phyloP scores from a whole-genome alignment of 257 asterid species.

The Gentiana dahurica region DNA sequence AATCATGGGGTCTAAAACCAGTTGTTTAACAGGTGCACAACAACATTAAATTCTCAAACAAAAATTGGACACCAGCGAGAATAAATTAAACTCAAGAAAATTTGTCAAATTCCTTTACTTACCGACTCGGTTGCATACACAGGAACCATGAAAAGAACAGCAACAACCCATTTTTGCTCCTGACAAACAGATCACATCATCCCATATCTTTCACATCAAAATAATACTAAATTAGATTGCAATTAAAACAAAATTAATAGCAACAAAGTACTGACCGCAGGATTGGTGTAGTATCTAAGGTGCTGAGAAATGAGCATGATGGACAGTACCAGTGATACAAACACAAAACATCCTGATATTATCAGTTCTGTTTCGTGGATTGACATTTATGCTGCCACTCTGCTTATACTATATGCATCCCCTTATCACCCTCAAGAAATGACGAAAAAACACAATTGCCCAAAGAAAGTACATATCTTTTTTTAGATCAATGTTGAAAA shows the following conservation, averaged over 20 bases:
- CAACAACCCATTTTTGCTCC: constrained; percentile 98
- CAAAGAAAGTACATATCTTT: too few species aligned
- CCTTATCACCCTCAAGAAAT: neutral
- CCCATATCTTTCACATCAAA: too few species aligned
- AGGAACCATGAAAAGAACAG: constrained; percentile 80
- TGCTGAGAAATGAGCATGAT: constrained; percentile 58
- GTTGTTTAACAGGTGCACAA: neutral
- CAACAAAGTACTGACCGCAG: constrained; percentile 40
- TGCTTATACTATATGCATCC: constrained; percentile 24
- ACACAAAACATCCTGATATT: constrained; percentile 46
- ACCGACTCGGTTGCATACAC: constrained; percentile 88
- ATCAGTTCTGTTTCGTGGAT: constrained; percentile 41
- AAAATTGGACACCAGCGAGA: neutral
- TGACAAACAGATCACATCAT: constrained; percentile 14
- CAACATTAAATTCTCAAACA: neutral
- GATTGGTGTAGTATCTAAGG: constrained; percentile 71
- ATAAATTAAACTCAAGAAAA: too few species aligned
- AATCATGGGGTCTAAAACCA: too few species aligned
- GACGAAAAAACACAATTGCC: too few species aligned
- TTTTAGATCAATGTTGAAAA: too few species aligned
- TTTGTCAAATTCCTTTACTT: constrained; percentile 13
- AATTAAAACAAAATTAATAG: neutral
- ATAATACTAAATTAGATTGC: too few species aligned
- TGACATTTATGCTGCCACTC: constrained; percentile 33
- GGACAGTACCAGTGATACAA: constrained; percentile 55